These are phyloP conservation scores for Phytophthora tentaculata DNA, from an alignment of 352 stramenopile species.

Conservation along the genomic window DNA sequence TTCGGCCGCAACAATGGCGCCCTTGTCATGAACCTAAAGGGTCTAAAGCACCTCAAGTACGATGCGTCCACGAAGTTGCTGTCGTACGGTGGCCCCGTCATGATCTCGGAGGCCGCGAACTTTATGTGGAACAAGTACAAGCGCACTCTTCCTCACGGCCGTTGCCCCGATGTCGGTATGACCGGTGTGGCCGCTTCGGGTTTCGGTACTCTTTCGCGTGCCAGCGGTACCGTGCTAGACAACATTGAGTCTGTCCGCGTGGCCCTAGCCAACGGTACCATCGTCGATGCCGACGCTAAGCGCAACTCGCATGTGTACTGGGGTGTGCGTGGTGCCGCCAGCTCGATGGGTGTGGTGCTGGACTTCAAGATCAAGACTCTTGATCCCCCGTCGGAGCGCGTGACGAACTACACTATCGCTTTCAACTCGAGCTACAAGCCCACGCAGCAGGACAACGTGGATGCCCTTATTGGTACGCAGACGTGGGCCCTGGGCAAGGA, in stretches of 20 bases:
- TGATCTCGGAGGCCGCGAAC: constrained; percentile 2
- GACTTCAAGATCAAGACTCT: constrained; percentile 10
- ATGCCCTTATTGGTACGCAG: constrained; percentile 1
- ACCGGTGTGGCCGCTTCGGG: constrained; percentile 6
- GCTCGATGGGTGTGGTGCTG: constrained; percentile 1
- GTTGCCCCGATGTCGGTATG: constrained; percentile 5
- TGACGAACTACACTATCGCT: constrained; percentile 7
- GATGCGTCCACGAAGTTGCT: neutral
- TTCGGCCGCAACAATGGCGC: constrained; percentile 3
- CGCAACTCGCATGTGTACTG: constrained; percentile 1
- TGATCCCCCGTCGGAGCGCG: neutral
- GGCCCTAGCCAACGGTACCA: constrained; percentile 2
- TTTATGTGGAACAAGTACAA: constrained; percentile 4
- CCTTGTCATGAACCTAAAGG: constrained; percentile 6
- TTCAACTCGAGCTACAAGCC: constrained; percentile 2
- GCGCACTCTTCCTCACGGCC: constrained; percentile 2
- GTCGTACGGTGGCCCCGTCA: constrained; percentile 6
- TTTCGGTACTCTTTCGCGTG: constrained; percentile 2
- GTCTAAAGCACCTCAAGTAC: constrained; percentile 2
- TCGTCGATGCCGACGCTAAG: constrained; percentile 1
- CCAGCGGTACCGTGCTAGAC: neutral
- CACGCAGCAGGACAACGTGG: constrained; percentile 3
- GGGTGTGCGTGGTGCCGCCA: constrained; percentile 1
- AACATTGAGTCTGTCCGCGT: constrained; percentile 1
- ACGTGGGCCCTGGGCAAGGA: constrained; percentile 2